Conservation (phyloP, 23 red algal genomes). For the Cyanidiococcus yangmingshanensis region DNA sequence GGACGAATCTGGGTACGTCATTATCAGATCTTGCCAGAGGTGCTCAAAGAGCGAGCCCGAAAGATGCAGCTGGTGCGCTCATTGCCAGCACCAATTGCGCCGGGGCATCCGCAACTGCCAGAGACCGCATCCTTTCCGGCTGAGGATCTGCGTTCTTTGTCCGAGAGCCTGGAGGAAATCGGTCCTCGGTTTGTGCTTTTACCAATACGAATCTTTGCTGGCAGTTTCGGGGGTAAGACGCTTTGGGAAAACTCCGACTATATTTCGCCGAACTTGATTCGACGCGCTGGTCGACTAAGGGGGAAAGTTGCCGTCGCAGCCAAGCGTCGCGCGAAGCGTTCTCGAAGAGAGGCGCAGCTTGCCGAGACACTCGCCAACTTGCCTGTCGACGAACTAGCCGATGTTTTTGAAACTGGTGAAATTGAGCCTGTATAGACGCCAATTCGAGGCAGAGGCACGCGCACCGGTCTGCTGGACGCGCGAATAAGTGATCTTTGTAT, state of each 20-base stretch:
- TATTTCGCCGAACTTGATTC: conserved; percentile 74
- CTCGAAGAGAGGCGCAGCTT: not conserved
- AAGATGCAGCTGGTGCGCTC: not conserved
- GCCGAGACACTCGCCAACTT: not conserved
- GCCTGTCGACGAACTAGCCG: conserved; percentile 9
- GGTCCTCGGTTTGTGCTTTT: conserved; percentile 83
- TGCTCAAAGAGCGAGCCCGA: not conserved
- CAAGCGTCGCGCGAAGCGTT: not conserved
- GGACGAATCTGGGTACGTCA: conserved; percentile 90
- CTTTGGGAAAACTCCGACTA: conserved; percentile 73
- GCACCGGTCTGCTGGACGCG: too few relatives aligned
- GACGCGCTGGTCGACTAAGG: conserved; percentile 51
- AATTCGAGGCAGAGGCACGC: too few relatives aligned
- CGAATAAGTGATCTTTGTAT: too few relatives aligned
- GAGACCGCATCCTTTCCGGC: not conserved
- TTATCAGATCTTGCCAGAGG: conserved; percentile 67
- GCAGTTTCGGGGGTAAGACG: conserved; percentile 56
- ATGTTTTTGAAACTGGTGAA: not conserved
- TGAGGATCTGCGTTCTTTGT: conserved; percentile 31
- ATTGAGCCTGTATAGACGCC: not conserved
- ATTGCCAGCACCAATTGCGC: not conserved
- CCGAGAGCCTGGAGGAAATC: conserved; percentile 72
- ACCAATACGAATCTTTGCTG: conserved; percentile 76
- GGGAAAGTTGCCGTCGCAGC: not conserved
- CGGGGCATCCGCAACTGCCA: not conserved